Evolutionary conservation across 1,284 basidiomycete genomes (phyloP), one percentile per base, ranked within the genome.

Genomic region (Microbotryomycetes sp.): DNA sequence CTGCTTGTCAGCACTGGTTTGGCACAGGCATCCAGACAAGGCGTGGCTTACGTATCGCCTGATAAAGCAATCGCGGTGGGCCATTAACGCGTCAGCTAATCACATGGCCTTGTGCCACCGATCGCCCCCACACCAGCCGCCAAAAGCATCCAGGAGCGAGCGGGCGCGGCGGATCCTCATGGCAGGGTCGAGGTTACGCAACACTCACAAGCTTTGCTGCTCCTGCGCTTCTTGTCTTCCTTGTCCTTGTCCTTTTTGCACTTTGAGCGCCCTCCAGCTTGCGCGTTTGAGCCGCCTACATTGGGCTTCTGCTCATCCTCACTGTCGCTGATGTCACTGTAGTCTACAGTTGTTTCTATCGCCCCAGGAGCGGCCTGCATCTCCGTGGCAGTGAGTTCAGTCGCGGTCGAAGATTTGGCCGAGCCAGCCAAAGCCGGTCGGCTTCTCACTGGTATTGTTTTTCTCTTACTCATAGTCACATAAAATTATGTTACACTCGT

Each of bases 161-260:
- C 15, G 48, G 24, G 21, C 28, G 15, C 26, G 21, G 0, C 23
- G 29, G 7, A 23, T 28, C 48, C 21, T 23, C 11, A 23, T 23
- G 21, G 48, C 48, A 50, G n/a, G 15, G 51, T 29, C 23, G 41
- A 2, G 3, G 46, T 13, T 7, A 29, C 31, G 47, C 27, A 52
- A 26, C 13, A 54, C 65, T 45, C 15, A 66, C 65, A 66, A n/a
- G 65, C 65, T 24, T 66, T 66, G 7, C 46, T 56, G 26, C 59
- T 55, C 48, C 62, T 64, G 23, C 65, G n/a, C 45, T 60, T 59
- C 23, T 45, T 31, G 3, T 57, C 49, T 49, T 57, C 31, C 35
- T 61, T 55, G 27, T 45, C 31, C 31, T 27, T 28, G 48, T 23
- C 48, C 18, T 41, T 41, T 18, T 41, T 41, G 9, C 11, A 41